These are phyloP conservation scores for Pichia cabralensis DNA, from an alignment of 805 yeast species.

Conservation along the genomic window DNA sequence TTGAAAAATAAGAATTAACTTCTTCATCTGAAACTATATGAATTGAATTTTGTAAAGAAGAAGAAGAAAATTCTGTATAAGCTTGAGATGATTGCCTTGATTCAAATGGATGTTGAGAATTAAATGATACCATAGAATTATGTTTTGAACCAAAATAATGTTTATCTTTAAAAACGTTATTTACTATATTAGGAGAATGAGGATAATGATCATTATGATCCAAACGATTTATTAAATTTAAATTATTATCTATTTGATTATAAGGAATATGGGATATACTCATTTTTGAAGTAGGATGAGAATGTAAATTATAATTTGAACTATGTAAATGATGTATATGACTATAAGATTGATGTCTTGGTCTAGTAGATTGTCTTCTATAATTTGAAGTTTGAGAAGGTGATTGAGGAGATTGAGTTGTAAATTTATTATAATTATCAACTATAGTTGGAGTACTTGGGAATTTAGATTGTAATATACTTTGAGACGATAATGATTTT, in stretches of 20 bases:
- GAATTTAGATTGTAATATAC: too few species aligned
- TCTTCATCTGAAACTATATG: slow-evolving; percentile 20
- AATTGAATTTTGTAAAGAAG: slow-evolving; percentile 5
- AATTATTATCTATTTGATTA: too few species aligned
- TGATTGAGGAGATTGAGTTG: too few species aligned
- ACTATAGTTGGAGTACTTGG: too few species aligned
- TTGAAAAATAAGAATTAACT: slow-evolving; percentile 19
- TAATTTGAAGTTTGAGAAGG: too few species aligned
- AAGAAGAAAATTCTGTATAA: slow-evolving; percentile 5
- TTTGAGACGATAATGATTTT: background rate
- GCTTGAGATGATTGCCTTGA: slow-evolving; percentile 14
- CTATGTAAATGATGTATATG: too few species aligned
- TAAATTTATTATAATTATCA: too few species aligned
- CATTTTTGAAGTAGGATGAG: too few species aligned
- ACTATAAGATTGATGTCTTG: slow-evolving; percentile 1
- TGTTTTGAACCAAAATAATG: slow-evolving; percentile 4
- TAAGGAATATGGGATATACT: too few species aligned
- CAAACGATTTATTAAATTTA: too few species aligned
- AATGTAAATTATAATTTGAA: too few species aligned
- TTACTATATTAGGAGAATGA: background rate
- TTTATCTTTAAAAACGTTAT: slow-evolving; percentile 5
- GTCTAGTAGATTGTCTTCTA: slow-evolving; percentile 1
- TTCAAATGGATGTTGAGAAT: background rate
- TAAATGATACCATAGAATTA: slow-evolving; percentile 4
- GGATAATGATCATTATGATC: background rate